Conservation (phyloP, 805 yeast genomes). For the Starmera amethionina region DNA sequence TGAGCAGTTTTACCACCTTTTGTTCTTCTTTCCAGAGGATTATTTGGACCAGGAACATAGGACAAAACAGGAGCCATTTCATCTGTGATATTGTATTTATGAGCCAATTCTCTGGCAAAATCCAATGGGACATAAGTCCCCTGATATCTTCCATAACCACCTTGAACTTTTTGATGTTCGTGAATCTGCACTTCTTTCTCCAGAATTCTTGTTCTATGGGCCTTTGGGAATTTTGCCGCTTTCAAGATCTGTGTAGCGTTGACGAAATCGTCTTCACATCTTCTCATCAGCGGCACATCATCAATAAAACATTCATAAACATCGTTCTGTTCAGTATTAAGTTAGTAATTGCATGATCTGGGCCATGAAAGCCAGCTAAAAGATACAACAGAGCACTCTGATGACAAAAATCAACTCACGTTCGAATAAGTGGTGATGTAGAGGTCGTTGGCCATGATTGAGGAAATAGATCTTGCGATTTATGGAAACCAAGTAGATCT, state of each 20-base stretch:
- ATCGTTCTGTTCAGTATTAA: constrained; percentile 6
- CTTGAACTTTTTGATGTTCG: constrained; percentile 68
- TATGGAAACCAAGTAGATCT: no score
- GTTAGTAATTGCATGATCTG: not conserved
- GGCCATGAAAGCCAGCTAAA: not conserved
- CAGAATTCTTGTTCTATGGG: constrained; percentile 65
- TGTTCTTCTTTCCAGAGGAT: constrained; percentile 32
- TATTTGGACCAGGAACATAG: constrained; percentile 38
- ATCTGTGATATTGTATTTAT: constrained; percentile 39
- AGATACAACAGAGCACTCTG: not conserved
- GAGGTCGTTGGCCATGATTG: constrained; percentile 1
- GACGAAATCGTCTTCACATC: constrained; percentile 89
- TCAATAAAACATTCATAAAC: constrained; percentile 20
- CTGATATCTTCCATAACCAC: constrained; percentile 79
- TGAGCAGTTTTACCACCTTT: constrained; percentile 14
- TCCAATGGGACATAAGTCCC: constrained; percentile 80
- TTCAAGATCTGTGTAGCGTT: constrained; percentile 78
- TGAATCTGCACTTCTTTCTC: constrained; percentile 68
- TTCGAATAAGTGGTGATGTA: constrained; percentile 19
- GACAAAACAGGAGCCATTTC: constrained; percentile 42
- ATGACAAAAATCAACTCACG: constrained; percentile 5
- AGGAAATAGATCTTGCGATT: no score
- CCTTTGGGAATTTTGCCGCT: constrained; percentile 69
- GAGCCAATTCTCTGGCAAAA: constrained; percentile 50
- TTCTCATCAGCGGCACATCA: constrained; percentile 51